Evolutionary conservation across 345 rosid genomes (phyloP), one percentile per base, ranked within the genome.

Genomic region (Populus ilicifolia): DNA sequence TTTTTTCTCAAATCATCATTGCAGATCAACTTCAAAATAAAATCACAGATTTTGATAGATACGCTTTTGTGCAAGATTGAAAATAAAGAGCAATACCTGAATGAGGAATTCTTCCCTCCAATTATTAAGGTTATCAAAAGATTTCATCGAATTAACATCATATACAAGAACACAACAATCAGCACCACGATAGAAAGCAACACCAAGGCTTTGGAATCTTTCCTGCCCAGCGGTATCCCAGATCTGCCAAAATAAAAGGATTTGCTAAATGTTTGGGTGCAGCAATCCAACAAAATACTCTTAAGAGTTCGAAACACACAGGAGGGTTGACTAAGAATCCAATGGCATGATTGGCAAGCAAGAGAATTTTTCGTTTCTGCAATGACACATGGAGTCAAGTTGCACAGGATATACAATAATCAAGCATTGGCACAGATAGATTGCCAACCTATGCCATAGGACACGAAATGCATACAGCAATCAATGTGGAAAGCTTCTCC

Each of bases 141-240:
- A 93, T 82, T 93, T 93, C 94, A 89, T 86, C 38, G 90, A 91
- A 79, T 93, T 93, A 36, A 93, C 97, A 88, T 93, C 96, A 71
- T 93, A 77, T 25, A 91, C 96, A 70, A 93, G 97, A 78, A 93
- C 97, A 79, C 97, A 93, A 69, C 97, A 91, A 79, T 93, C 97
- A 2, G 97, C 97, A 23, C 97, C 96, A 67, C 97, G 82, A 77
- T 93, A 93, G 73, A 93, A 93, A 6, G 97, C 96, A 16, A 93
- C 97, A 63, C 94, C 97, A 9, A 93, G 90, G 74, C 97, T 93
- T 73, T 93, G 98, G 71, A 93, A 93, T 69, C 98, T 87, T 73
- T 93, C 98, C 84, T 93, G 98, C 18, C 98, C 96, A 10, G 98
- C 94, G 27, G 98, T 93, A 81, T 93, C 98, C 98, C 98, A 93